phyloP scores from a whole-genome alignment of 345 rosid species.

The Eucalyptus globulus region DNA sequence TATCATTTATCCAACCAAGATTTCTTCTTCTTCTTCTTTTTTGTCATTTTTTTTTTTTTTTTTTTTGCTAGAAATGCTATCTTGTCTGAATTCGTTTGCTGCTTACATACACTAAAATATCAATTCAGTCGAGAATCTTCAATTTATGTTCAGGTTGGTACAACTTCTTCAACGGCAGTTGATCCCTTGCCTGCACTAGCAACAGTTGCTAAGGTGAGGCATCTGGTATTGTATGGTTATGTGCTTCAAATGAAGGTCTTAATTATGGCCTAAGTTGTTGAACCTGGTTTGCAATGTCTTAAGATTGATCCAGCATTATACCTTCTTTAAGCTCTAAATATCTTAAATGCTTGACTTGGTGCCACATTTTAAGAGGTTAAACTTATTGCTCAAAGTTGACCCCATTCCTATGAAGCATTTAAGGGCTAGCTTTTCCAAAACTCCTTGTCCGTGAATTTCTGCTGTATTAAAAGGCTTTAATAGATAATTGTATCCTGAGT shows the following conservation, averaged over 20 bases:
- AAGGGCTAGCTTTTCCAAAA: background rate
- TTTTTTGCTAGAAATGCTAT: background rate
- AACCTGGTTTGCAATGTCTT: background rate
- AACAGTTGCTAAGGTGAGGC: conserved; percentile 49
- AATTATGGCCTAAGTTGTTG: background rate
- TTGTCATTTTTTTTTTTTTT: no score
- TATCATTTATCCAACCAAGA: background rate
- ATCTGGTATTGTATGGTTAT: background rate
- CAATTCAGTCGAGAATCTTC: background rate
- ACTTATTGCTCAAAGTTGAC: background rate
- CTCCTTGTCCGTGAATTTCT: background rate
- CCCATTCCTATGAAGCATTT: background rate
- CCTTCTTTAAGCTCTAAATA: background rate
- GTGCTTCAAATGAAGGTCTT: background rate
- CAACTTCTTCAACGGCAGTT: conserved; percentile 81
- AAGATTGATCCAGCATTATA: background rate
- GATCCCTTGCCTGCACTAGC: conserved; percentile 67
- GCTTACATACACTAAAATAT: background rate
- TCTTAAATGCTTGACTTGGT: background rate
- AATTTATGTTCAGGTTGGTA: conserved; percentile 50
- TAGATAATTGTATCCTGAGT: background rate
- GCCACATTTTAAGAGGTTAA: background rate
- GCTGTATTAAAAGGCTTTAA: background rate
- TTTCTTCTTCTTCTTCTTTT: background rate
- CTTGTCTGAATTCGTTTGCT: background rate